These are phyloP conservation scores for Bjerkandera adusta DNA, from an alignment of 1,284 basidiomycete species.

Conservation along the genomic window DNA sequence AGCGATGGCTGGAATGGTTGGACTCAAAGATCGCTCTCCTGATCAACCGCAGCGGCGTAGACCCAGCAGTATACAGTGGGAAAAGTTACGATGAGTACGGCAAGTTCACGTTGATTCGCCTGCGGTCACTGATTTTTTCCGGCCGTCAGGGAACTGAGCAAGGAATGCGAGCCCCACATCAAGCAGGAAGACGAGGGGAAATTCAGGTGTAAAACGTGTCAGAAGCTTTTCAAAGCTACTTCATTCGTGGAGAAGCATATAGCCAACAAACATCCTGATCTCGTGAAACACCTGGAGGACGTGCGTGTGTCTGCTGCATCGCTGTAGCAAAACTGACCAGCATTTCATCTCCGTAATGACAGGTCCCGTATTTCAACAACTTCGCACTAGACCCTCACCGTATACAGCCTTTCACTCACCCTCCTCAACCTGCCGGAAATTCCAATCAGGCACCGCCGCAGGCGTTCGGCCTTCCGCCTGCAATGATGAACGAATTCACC, in stretches of 20 bases:
- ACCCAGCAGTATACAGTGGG: constrained; percentile 85
- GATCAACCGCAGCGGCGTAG: constrained; percentile 72
- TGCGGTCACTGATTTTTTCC: constrained; percentile 15
- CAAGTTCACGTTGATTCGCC: no score
- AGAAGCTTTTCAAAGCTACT: constrained; percentile 93
- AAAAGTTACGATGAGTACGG: constrained; percentile 88
- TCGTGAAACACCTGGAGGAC: constrained; percentile 75
- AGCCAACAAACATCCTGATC: constrained; percentile 83
- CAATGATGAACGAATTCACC: constrained; percentile 38
- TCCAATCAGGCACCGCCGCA: constrained; percentile 66
- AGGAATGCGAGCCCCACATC: constrained; percentile 73
- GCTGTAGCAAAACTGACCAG: constrained; percentile 2
- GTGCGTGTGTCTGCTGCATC: constrained; percentile 41
- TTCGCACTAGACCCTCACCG: constrained; percentile 92
- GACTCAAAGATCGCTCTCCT: constrained; percentile 81
- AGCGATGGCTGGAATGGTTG: constrained; percentile 84
- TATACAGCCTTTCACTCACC: constrained; percentile 82
- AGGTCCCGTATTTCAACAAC: constrained; percentile 90
- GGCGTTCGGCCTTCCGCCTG: constrained; percentile 71
- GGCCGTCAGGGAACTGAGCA: constrained; percentile 71
- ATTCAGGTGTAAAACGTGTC: constrained; percentile 92
- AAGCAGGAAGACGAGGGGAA: constrained; percentile 96
- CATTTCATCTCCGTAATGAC: constrained; percentile 8
- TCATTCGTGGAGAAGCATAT: constrained; percentile 96
- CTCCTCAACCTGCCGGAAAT: constrained; percentile 60